Base-by-base conservation (phyloP, 2,329 filamentous ascomycete genomes). In the Diaporthe sp. region DNA sequence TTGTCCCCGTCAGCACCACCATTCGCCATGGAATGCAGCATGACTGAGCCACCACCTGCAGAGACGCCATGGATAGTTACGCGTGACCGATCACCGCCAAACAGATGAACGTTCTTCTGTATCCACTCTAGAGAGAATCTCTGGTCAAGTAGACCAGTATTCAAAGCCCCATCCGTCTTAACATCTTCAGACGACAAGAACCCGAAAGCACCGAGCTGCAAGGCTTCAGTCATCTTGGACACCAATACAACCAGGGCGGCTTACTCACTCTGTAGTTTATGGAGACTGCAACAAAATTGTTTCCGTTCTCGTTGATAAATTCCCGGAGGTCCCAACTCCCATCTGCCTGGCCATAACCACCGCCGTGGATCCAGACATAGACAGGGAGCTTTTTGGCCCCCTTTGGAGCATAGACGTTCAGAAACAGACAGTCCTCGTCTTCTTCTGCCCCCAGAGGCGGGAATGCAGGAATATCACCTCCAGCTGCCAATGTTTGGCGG, bases 151-250 rank as follows among this genome's bases (percentile, higher is more conserved):
- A 61, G 1, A 61, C 58, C 58, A 12, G 58, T 37, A 61, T 61
- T 61, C 35, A 61, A 27, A 30, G 13, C 37, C n/a, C 35, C 58
- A 9, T 61, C 17, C 15, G 7, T 39, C 35, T 42, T 61, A n/a
- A 61, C 37, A 35, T 61, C 58, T 61, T 61, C 58, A 27, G 58
- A 61, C 13, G 58, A 61, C 37, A 61, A 13, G 58, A 61, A 61
- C n/a, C 58, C 58, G 58, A 61, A 42, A 61, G 58, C 58, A 0
- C 58, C 58, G 37, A 61, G 58, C 58, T 61, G 37, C 37, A 39
- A 42, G 35, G 37, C n/a, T 8, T 61, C 22, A 61, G 35, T 10
- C n/a, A 27, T 19, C 8, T 30, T 42, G 35, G 37, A 27, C 3
- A 6, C 8, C n/a, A n/a, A 19, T 5, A 19, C 15, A 13, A 27